Conservation (phyloP, 2,329 filamentous ascomycete genomes). For the Lecanoromycetidae sp. region DNA sequence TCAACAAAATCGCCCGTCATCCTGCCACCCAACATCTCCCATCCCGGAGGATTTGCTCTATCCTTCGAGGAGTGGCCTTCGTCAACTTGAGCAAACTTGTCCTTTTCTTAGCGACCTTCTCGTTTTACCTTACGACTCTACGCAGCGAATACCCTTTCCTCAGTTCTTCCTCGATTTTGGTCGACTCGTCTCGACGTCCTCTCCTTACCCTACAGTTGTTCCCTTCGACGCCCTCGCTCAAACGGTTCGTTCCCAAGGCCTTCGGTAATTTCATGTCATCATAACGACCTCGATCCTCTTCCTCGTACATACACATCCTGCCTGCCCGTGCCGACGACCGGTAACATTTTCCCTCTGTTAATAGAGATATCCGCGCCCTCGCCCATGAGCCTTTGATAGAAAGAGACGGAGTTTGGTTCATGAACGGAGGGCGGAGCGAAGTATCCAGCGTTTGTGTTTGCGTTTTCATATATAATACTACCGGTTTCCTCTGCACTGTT, state of each 20-base stretch:
- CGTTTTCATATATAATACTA: slow-evolving; percentile 3
- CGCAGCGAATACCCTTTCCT: slow-evolving; percentile 14
- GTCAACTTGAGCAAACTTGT: neutral
- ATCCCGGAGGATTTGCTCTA: neutral
- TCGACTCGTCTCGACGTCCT: slow-evolving; percentile 18
- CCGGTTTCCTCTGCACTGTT: neutral
- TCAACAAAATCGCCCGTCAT: neutral
- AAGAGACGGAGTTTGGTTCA: slow-evolving; percentile 17
- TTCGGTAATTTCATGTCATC: slow-evolving; percentile 15
- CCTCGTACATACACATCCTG: slow-evolving; percentile 12
- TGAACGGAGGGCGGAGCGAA: slow-evolving; percentile 17
- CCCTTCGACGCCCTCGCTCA: slow-evolving; percentile 15
- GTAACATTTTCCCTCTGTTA: slow-evolving; percentile 13
- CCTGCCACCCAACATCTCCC: neutral
- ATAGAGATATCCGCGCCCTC: slow-evolving; percentile 2
- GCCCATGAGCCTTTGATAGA: slow-evolving; percentile 19
- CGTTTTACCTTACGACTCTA: slow-evolving; percentile 15
- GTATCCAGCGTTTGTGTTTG: slow-evolving; percentile 14
- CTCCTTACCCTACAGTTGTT: slow-evolving; percentile 14
- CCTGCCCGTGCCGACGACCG: slow-evolving; percentile 5
- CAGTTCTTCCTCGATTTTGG: slow-evolving; percentile 6
- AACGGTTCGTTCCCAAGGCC: slow-evolving; percentile 4
- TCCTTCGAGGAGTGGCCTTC: neutral
- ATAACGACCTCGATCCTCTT: slow-evolving; percentile 10
- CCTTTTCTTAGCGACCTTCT: neutral